Base-by-base conservation (phyloP, 1,284 basidiomycete species). In the Boletellus deceptivus region DNA sequence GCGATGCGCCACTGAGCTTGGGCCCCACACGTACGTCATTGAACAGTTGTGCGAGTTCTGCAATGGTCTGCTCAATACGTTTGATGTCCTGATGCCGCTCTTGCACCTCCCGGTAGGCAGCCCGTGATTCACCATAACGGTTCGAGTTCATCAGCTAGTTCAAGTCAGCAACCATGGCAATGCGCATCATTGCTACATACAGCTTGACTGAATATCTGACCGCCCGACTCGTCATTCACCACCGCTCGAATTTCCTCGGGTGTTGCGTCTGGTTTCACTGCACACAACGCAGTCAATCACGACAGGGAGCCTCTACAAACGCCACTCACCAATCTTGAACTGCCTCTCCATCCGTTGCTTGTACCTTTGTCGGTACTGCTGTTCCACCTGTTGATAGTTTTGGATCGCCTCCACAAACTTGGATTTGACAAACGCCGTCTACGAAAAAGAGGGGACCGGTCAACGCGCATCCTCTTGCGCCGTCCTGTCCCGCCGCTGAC, bases 281-380 rank as follows among this genome's bases (percentile, higher is more conserved):
- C n/a, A 57, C 0, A 51, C 14, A 55, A 17, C 24, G 51, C 9
- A 53, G 34, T 51, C 50, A 46, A 34, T 8, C 22, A 34, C 22
- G 11, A 27, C 33, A 48, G 34, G 8, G 24, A 53, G 24, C 17
- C 18, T 1, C 3, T 4, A 4, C 8, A 17, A 46, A 50, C 8
- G 25, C 18, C 24, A 73, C 79, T 9, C 49, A 88, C 89, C 89
- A 60, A 99, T 99, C 74, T 88, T 93, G 77, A 89, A 96, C 74
- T 99, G 97, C 56, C 97, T 83, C 74, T 96, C 95, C 76, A 96
- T 86, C 41, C 94, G 80, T 69, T 95, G 91, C 72, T 93, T 93
- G 73, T 97, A 94, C 75, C 92, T 95, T 59, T 88, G 80, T 52
- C 96, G 86, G 70, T 91, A 93, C 65, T 92, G 86, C 71, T 94